Conservation (phyloP, 2,329 filamentous ascomycete species). For the Fusarium sp. region DNA sequence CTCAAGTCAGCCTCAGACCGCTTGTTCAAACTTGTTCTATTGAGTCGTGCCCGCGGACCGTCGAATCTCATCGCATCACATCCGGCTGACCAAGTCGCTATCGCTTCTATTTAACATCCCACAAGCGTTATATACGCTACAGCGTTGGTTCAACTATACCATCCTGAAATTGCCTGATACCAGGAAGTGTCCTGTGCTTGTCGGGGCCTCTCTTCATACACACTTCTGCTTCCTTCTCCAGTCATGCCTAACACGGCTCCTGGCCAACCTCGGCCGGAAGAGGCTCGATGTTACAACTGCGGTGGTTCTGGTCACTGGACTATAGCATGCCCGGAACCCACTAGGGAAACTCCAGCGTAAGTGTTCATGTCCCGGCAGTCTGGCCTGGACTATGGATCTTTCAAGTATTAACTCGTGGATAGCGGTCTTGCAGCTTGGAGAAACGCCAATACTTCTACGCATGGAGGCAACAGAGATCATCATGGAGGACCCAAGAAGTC, state of each 20-base stretch:
- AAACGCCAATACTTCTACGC: constrained; percentile 49
- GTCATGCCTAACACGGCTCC: constrained; percentile 51
- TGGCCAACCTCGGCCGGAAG: constrained; percentile 52
- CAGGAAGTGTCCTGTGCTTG: constrained; percentile 17
- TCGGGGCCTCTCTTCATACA: not conserved
- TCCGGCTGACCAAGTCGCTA: constrained; percentile 20
- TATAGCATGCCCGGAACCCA: constrained; percentile 66
- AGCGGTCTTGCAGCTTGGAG: constrained; percentile 57
- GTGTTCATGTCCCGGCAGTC: constrained; percentile 45
- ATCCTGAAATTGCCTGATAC: not conserved
- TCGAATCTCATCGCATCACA: constrained; percentile 23
- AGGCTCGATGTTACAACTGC: constrained; percentile 67
- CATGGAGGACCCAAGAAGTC: constrained; percentile 51
- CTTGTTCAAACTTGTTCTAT: constrained; percentile 27
- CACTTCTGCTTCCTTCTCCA: not conserved
- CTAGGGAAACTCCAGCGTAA: constrained; percentile 64
- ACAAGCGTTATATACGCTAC: constrained; percentile 17
- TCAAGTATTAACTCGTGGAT: constrained; percentile 25
- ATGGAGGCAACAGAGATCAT: constrained; percentile 49
- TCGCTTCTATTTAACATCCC: constrained; percentile 15
- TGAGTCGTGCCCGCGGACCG: constrained; percentile 18
- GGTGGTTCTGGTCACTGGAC: constrained; percentile 65
- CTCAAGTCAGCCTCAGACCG: constrained; percentile 34
- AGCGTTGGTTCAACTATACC: constrained; percentile 6
- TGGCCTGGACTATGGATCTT: not conserved